Percentiles rank a stretch among this genome's conserved stretches.
These are phyloP conservation scores for Glebionis coronaria DNA, from an alignment of 129 eudicot genomes.

Conservation along the genomic window DNA sequence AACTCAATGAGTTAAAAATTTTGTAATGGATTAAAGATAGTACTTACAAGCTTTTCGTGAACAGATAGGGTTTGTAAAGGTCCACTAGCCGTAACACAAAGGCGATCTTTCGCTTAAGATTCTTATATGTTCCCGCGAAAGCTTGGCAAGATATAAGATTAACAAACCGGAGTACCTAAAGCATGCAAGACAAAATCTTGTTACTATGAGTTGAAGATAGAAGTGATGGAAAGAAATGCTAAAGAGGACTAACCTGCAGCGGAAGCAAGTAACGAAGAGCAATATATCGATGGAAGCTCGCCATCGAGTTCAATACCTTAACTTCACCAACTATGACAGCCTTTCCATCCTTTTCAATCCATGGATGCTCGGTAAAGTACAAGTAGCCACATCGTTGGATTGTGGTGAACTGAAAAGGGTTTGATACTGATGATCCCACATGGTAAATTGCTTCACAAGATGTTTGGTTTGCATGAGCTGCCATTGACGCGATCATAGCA, in stretches of 20 bases:
- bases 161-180: conserved; percentile 48
- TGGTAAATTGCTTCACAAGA: conserved; percentile 56
- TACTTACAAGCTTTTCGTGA: conserved; percentile 82
- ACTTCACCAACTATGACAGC: conserved; percentile 62
- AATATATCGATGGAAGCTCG: conserved; percentile 66
- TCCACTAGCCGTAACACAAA: conserved; percentile 57
- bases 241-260: conserved; percentile 43
- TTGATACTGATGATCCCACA: conserved; percentile 73
- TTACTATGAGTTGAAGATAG: not conserved
- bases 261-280: conserved; percentile 69
- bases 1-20: too few species aligned
- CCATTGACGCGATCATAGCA: conserved; percentile 70
- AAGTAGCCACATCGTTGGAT: conserved; percentile 41
- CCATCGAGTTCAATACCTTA: conserved; percentile 59
- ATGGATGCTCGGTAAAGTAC: conserved; percentile 66
- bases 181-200: not conserved
- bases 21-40: not conserved
- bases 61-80: conserved; percentile 81
- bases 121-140: conserved; percentile 42
- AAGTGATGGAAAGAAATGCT: not conserved
- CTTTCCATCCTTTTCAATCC: conserved; percentile 77
- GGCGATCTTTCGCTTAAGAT: conserved; percentile 55
- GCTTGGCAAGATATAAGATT: conserved; percentile 64
- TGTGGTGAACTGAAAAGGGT: conserved; percentile 38
- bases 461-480: conserved; percentile 57